Percentiles rank a stretch among this genome's conserved stretches.
phyloP scores from a whole-genome alignment of 2,329 filamentous ascomycete species.

The Stemphylium vesicarium region DNA sequence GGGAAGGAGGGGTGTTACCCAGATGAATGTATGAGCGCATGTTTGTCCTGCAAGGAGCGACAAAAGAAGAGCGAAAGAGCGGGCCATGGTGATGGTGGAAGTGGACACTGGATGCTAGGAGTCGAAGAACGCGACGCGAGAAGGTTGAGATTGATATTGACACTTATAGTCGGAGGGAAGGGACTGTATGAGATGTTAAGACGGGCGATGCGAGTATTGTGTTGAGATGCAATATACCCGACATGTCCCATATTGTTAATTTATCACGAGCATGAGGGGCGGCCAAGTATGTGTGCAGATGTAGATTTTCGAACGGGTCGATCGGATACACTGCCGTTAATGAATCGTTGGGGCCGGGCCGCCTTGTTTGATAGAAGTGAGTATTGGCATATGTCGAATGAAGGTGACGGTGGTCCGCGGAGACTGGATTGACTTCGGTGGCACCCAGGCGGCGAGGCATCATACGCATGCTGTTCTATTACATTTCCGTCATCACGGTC shows the following conservation, averaged over 20 bases:
- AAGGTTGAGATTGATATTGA: background rate
- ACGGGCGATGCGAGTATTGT: constrained; percentile 10
- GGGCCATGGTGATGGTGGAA: constrained; percentile 16
- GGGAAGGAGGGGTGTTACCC: constrained; percentile 16
- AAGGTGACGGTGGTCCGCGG: too few relatives aligned
- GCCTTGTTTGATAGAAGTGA: too few relatives aligned
- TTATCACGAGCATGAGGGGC: constrained; percentile 2
- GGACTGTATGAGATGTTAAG: background rate
- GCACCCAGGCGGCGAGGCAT: too few relatives aligned
- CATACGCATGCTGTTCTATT: too few relatives aligned
- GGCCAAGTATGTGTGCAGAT: constrained; percentile 5
- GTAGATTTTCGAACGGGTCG: constrained; percentile 4
- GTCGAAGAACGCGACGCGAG: background rate
- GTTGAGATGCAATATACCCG: constrained; percentile 29
- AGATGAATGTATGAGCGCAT: constrained; percentile 39
- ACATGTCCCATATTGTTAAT: constrained; percentile 26
- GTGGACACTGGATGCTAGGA: background rate
- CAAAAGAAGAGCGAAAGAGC: constrained; percentile 14
- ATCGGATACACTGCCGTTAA: constrained; percentile 13
- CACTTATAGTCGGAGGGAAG: background rate
- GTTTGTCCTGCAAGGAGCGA: constrained; percentile 25
- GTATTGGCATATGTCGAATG: too few relatives aligned
- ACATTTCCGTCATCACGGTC: too few relatives aligned
- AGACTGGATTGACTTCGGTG: too few relatives aligned
- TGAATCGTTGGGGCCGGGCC: background rate